Conservation (phyloP, 73 alveolate genomes). For the Uronychia setigera region DNA sequence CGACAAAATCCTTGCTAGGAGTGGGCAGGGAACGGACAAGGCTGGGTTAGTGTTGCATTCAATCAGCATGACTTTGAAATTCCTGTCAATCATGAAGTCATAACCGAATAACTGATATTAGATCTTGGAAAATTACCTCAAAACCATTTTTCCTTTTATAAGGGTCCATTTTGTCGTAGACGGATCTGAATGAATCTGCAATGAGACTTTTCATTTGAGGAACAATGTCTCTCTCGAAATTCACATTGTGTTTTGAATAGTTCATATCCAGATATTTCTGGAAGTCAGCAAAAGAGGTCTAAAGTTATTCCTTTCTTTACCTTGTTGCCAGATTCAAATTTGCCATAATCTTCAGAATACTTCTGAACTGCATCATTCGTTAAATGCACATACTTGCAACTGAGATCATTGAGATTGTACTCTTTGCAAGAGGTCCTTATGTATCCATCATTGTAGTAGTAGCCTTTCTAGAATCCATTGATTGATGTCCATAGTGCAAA, state of each 20-base stretch:
- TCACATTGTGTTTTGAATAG: slow-evolving; percentile 41
- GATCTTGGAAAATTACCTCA: slow-evolving; percentile 59
- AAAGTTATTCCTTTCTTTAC: not conserved
- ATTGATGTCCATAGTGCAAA: slow-evolving; percentile 58
- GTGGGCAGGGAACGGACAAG: slow-evolving; percentile 76
- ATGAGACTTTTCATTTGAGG: slow-evolving; percentile 84
- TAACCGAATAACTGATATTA: slow-evolving; percentile 64
- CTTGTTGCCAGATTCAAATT: slow-evolving; percentile 72
- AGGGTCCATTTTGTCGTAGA: slow-evolving; percentile 70
- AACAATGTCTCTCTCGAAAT: slow-evolving; percentile 50
- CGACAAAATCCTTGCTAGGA: no score
- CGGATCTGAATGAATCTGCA: slow-evolving; percentile 74
- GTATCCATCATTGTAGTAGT: slow-evolving; percentile 89
- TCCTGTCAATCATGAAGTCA: slow-evolving; percentile 87
- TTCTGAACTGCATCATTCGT: slow-evolving; percentile 90
- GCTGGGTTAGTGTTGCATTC: slow-evolving; percentile 90
- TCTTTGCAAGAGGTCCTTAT: slow-evolving; percentile 82
- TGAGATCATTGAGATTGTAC: slow-evolving; percentile 69
- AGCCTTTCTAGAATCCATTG: slow-evolving; percentile 78
- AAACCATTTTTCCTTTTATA: slow-evolving; percentile 68
- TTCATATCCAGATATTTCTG: slow-evolving; percentile 55
- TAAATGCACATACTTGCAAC: slow-evolving; percentile 78
- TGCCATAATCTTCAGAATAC: slow-evolving; percentile 84
- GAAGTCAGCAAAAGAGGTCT: slow-evolving; percentile 67
- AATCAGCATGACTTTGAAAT: slow-evolving; percentile 72